Conservation (phyloP, 2,329 filamentous ascomycete genomes). For the Calonectria ilicicola region DNA sequence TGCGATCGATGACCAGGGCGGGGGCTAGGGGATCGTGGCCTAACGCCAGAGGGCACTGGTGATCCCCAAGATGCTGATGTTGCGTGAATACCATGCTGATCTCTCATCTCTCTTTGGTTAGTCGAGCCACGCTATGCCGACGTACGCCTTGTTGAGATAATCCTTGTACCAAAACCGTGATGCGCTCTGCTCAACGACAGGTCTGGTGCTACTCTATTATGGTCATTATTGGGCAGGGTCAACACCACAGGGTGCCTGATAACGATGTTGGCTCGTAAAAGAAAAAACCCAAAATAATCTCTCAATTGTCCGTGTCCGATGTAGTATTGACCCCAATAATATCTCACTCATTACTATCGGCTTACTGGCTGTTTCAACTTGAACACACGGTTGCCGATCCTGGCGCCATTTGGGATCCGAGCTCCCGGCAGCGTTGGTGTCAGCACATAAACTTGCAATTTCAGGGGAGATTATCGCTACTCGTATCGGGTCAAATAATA, state of each 20-base stretch:
- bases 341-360: constrained; percentile 11
- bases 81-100: constrained; percentile 10
- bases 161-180: not conserved
- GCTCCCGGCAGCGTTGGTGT: constrained; percentile 17
- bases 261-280: not conserved
- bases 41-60: constrained; percentile 16
- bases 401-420: constrained; percentile 15
- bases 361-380: constrained; percentile 26
- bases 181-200: not conserved
- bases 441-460: constrained; percentile 17
- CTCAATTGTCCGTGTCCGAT: constrained; percentile 31
- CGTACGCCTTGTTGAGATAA: constrained; percentile 2
- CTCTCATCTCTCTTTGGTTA: constrained; percentile 6
- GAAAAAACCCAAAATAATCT: not conserved
- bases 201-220: not conserved
- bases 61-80: constrained; percentile 6
- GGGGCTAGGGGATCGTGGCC: constrained; percentile 18
- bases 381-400: constrained; percentile 17
- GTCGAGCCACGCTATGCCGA: not conserved
- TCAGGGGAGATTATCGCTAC: constrained; percentile 12
- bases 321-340: constrained; percentile 24
- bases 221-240: not conserved
- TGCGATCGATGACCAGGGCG: constrained; percentile 20
- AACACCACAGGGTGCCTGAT: not conserved
- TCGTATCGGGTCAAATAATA: constrained; percentile 12